Percentiles rank a stretch among this genome's conserved stretches.
Evolutionary conservation across 176 grass and related monocot genomes (phyloP).

Genomic region (Phoenix roebelenii): DNA sequence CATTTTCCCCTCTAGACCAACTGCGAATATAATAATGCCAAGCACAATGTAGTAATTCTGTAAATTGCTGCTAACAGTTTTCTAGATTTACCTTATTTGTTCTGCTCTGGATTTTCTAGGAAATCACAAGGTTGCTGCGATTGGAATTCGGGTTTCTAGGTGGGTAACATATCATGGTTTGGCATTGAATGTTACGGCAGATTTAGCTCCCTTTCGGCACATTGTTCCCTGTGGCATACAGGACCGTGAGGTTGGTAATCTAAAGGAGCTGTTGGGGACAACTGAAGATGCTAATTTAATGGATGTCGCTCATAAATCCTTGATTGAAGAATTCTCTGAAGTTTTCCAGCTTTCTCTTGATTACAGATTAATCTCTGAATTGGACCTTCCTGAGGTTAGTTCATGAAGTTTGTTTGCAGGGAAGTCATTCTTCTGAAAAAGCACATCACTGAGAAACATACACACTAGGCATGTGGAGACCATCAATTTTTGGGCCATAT

Average conservation of each 20-base stretch:
- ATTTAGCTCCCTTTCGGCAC: constrained; percentile 43
- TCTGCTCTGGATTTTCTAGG: constrained; percentile 19
- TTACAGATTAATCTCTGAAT: constrained; percentile 5
- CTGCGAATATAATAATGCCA: too few relatives aligned
- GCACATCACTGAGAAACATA: too few relatives aligned
- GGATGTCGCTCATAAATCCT: constrained; percentile 37
- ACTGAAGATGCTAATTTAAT: constrained; percentile 32
- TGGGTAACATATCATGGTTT: constrained; percentile 69
- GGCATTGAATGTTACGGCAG: constrained; percentile 60
- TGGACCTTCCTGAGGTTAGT: background rate
- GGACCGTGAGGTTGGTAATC: constrained; percentile 29
- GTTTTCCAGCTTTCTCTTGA: constrained; percentile 54
- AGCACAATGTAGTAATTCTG: too few relatives aligned
- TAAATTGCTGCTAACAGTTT: too few relatives aligned
- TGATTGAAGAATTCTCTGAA: constrained; percentile 58
- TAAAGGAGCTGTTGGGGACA: constrained; percentile 43
- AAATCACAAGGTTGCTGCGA: constrained; percentile 65
- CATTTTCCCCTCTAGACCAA: too few relatives aligned
- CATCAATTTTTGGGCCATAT: too few relatives aligned
- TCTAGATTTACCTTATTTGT: too few relatives aligned
- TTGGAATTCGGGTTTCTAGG: constrained; percentile 42
- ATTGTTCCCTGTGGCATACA: constrained; percentile 66
- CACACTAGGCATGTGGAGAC: too few relatives aligned
- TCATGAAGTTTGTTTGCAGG: too few relatives aligned
- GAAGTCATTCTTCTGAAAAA: too few relatives aligned